These are phyloP conservation scores for Hirschioporus abietinus DNA, from an alignment of 768 basidiomycete species.

Conservation along the genomic window DNA sequence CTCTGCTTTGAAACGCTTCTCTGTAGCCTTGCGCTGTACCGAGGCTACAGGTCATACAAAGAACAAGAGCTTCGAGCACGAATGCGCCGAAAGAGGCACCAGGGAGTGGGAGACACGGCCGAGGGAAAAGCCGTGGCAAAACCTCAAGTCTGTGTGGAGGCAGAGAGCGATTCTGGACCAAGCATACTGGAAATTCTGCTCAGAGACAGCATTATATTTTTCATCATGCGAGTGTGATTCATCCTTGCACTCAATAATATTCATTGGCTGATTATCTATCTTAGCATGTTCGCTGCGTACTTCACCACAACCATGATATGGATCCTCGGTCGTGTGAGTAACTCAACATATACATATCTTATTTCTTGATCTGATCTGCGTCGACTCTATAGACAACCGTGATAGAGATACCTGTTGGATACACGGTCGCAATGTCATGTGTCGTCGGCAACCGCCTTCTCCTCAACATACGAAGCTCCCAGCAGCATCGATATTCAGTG, in stretches of 20 bases:
- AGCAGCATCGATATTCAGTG: background rate
- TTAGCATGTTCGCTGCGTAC: constrained; percentile 53
- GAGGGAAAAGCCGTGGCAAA: constrained; percentile 9
- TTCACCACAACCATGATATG: constrained; percentile 35
- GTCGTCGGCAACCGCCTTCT: constrained; percentile 52
- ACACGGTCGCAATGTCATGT: constrained; percentile 53
- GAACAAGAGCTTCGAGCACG: background rate
- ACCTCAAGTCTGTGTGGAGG: constrained; percentile 33
- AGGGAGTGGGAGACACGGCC: constrained; percentile 5
- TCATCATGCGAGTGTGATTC: constrained; percentile 43
- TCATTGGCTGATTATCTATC: background rate
- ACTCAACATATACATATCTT: constrained; percentile 4
- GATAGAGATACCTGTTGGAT: constrained; percentile 52
- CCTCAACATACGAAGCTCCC: constrained; percentile 41
- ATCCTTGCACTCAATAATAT: background rate
- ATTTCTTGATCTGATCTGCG: constrained; percentile 9
- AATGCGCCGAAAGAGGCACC: constrained; percentile 8
- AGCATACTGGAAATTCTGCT: constrained; percentile 34
- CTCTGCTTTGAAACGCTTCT: constrained; percentile 49
- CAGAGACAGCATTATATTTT: constrained; percentile 52
- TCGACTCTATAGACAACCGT: constrained; percentile 26
- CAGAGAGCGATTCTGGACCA: constrained; percentile 41
- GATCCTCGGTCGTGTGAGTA: constrained; percentile 28
- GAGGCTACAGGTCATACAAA: constrained; percentile 39
- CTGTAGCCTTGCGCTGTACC: constrained; percentile 44